Conservation (phyloP, 164 flowering plant species). For the Dillenia turbinata region DNA sequence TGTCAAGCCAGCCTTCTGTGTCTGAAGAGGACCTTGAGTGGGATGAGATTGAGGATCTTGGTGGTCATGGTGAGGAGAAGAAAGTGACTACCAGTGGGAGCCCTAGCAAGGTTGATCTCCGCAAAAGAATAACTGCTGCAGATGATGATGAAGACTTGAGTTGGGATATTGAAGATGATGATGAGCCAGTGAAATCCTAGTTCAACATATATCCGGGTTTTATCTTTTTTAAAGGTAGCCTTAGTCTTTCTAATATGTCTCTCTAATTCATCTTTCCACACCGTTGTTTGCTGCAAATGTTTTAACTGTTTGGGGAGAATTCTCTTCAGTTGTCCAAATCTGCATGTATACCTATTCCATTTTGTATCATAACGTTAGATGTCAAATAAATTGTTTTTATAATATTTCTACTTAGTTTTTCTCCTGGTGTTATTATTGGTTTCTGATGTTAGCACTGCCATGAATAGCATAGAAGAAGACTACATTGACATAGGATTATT, state of each 20-base stretch:
- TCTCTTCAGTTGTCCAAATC: not conserved
- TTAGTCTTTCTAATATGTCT: too few relatives aligned
- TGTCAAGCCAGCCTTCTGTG: slow-evolving; percentile 48
- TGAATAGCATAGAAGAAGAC: too few relatives aligned
- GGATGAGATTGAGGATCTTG: slow-evolving; percentile 92
- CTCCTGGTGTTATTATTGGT: too few relatives aligned
- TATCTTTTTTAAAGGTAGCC: too few relatives aligned
- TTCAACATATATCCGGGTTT: not conserved
- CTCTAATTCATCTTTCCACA: too few relatives aligned
- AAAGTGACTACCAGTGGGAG: slow-evolving; percentile 31
- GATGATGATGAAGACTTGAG: slow-evolving; percentile 80
- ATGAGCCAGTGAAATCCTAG: slow-evolving; percentile 50
- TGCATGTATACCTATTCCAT: too few relatives aligned
- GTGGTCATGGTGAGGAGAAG: slow-evolving; percentile 44
- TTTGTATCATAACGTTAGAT: too few relatives aligned
- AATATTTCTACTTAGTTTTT: too few relatives aligned
- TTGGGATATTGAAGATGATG: slow-evolving; percentile 94
- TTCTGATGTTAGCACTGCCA: not conserved
- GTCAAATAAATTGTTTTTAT: too few relatives aligned
- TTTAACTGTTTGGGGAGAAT: too few relatives aligned
- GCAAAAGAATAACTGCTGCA: slow-evolving; percentile 53
- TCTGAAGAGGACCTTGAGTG: slow-evolving; percentile 78
- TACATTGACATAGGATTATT: too few relatives aligned
- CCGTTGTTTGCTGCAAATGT: too few relatives aligned
- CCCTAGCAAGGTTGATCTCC: slow-evolving; percentile 43